Evolutionary conservation across 192 early-diverging fungal genomes (phyloP).

Genomic region (Podila clonocystis): DNA sequence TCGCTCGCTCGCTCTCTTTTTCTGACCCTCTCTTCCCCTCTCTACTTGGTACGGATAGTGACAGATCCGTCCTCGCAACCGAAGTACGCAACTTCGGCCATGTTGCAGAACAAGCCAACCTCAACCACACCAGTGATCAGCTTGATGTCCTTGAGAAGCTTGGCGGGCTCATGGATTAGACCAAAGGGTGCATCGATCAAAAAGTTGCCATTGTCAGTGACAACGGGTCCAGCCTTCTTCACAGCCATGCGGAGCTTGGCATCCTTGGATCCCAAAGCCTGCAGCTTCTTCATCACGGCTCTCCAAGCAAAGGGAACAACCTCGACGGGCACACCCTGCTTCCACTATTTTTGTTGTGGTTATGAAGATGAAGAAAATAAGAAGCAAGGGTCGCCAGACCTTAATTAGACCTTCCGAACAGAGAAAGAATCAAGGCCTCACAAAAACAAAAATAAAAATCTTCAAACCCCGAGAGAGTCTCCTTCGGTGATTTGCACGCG

Average conservation of each 20-base stretch:
- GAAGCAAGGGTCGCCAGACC: neutral
- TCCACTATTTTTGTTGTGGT: constrained; percentile 69
- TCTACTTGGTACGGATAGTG: constrained; percentile 52
- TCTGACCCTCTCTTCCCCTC: too few species aligned
- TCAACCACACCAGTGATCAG: constrained; percentile 90
- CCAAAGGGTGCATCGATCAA: constrained; percentile 89
- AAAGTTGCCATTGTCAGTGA: constrained; percentile 95
- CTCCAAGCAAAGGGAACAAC: constrained; percentile 87
- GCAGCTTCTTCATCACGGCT: constrained; percentile 66
- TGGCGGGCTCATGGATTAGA: constrained; percentile 70
- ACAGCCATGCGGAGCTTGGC: constrained; percentile 85
- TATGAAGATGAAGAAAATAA: neutral
- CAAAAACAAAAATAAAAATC: neutral
- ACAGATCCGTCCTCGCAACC: constrained; percentile 80
- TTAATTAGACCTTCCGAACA: too few species aligned
- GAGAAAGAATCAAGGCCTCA: too few species aligned
- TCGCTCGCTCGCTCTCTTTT: too few species aligned
- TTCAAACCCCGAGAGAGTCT: neutral
- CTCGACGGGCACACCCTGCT: constrained; percentile 90
- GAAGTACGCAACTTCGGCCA: constrained; percentile 89
- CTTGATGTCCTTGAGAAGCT: constrained; percentile 64
- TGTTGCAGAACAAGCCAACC: constrained; percentile 90
- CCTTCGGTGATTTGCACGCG: neutral
- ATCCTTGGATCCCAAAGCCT: constrained; percentile 52
- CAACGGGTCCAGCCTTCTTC: constrained; percentile 91